These are phyloP conservation scores for Pyrenophora seminiperda DNA, from an alignment of 2,329 filamentous ascomycete species.

Conservation along the genomic window DNA sequence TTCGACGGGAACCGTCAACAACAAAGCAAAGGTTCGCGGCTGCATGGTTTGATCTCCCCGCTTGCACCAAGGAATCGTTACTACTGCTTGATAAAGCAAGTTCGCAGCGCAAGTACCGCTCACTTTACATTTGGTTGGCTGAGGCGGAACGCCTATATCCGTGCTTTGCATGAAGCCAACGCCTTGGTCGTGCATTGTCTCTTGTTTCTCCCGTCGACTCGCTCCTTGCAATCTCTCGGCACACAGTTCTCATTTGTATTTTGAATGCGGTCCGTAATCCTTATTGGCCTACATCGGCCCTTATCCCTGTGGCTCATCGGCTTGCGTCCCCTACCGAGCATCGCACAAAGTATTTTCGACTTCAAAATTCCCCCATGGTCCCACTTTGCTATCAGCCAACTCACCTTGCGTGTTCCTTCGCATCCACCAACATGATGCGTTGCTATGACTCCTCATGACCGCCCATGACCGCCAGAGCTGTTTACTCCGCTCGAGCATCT, in stretches of 20 bases:
- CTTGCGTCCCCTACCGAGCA: conserved; percentile 31
- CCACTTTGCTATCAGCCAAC: conserved; percentile 44
- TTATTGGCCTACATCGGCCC: conserved; percentile 36
- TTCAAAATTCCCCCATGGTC: conserved; percentile 30
- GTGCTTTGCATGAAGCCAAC: conserved; percentile 42
- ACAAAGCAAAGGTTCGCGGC: conserved; percentile 36
- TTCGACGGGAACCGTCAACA: conserved; percentile 41
- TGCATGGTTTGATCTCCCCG: conserved; percentile 42
- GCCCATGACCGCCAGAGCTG: conserved; percentile 24
- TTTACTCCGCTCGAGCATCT: conserved; percentile 36
- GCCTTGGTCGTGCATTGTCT: conserved; percentile 29
- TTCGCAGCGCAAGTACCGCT: conserved; percentile 28
- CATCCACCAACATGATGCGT: conserved; percentile 24
- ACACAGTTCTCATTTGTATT: conserved; percentile 46
- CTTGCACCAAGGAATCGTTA: conserved; percentile 15
- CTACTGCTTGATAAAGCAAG: conserved; percentile 36
- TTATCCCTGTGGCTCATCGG: conserved; percentile 31
- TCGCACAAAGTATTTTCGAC: conserved; percentile 35
- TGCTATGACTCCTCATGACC: conserved; percentile 37
- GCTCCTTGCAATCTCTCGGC: conserved; percentile 41
- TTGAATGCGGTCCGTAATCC: conserved; percentile 26
- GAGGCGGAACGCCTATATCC: conserved; percentile 39
- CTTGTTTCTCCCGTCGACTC: conserved; percentile 35
- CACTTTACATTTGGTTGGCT: conserved; percentile 35
- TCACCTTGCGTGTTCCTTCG: conserved; percentile 44